Percentiles rank a stretch among this genome's conserved stretches.
Evolutionary conservation across 2,329 filamentous ascomycete species (phyloP).

Genomic region (Sclerotinia spermophila): DNA sequence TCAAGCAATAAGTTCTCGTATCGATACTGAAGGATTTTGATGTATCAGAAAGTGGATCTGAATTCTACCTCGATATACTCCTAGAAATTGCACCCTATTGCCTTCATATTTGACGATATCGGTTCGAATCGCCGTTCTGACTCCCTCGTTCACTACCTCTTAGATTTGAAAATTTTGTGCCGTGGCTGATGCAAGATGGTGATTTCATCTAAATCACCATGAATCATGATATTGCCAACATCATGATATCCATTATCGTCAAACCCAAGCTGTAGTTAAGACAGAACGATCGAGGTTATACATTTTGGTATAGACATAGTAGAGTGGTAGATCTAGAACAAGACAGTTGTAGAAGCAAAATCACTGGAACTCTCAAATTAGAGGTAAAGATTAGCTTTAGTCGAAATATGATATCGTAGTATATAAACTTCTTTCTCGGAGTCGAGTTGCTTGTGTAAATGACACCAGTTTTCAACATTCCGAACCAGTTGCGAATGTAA

Average conservation of each 20-base stretch:
- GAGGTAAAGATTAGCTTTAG: background rate
- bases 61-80: background rate
- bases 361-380: background rate
- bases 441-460: background rate
- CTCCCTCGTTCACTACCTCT: no score
- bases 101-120: no score
- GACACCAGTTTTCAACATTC: background rate
- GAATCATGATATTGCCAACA: no score
- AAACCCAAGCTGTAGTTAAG: background rate
- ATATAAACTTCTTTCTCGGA: background rate
- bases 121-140: no score
- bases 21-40: background rate
- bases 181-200: no score
- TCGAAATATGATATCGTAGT: background rate
- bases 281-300: background rate
- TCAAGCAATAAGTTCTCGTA: no score
- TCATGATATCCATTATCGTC: background rate
- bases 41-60: background rate
- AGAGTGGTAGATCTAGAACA: background rate
- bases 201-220: background rate
- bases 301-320: background rate
- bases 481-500: background rate
- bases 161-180: background rate
- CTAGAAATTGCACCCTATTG: background rate
- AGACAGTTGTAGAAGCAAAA: rapidly evolving